Conservation (phyloP, 2,329 filamentous ascomycete genomes). For the Colletotrichum agaves region DNA sequence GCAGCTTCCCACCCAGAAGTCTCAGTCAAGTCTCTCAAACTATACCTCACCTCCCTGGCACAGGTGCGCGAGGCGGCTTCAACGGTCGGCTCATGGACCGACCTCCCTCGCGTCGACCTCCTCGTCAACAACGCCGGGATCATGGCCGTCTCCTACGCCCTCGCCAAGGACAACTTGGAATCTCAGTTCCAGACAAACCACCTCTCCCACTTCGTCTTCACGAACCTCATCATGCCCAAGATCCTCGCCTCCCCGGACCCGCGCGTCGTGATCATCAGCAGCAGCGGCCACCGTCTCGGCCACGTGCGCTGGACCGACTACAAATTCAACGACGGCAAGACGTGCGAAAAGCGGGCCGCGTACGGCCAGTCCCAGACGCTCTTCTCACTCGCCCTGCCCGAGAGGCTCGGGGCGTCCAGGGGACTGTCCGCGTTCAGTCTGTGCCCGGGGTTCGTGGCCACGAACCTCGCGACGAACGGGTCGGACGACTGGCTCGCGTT, state of each 20-base stretch:
- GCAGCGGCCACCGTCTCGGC: constrained; percentile 54
- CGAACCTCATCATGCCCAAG: constrained; percentile 50
- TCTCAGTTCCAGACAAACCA: constrained; percentile 51
- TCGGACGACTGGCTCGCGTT: constrained; percentile 16
- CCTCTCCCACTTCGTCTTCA: constrained; percentile 52
- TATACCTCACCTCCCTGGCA: constrained; percentile 53
- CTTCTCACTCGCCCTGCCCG: constrained; percentile 27
- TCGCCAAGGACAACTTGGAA: constrained; percentile 52
- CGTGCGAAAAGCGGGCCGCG: constrained; percentile 42
- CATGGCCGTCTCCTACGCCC: constrained; percentile 48
- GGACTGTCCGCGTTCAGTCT: constrained; percentile 56
- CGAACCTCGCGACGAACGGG: constrained; percentile 31
- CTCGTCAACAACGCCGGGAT: constrained; percentile 57
- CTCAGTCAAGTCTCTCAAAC: constrained; percentile 46
- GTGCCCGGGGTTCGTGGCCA: constrained; percentile 67
- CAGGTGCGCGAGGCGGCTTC: constrained; percentile 52
- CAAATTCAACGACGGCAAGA: constrained; percentile 48
- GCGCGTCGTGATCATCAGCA: constrained; percentile 57
- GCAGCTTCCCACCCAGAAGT: constrained; percentile 46
- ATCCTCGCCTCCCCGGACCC: constrained; percentile 42
- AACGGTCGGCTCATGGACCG: constrained; percentile 47
- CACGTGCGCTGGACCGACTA: constrained; percentile 56
- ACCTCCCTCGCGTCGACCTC: constrained; percentile 50
- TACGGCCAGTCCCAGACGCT: constrained; percentile 46
- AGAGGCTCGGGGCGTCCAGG: constrained; percentile 39